These are phyloP conservation scores for Pestalotiopsis sp. DNA, from an alignment of 2,329 filamentous ascomycete species.

Conservation along the genomic window DNA sequence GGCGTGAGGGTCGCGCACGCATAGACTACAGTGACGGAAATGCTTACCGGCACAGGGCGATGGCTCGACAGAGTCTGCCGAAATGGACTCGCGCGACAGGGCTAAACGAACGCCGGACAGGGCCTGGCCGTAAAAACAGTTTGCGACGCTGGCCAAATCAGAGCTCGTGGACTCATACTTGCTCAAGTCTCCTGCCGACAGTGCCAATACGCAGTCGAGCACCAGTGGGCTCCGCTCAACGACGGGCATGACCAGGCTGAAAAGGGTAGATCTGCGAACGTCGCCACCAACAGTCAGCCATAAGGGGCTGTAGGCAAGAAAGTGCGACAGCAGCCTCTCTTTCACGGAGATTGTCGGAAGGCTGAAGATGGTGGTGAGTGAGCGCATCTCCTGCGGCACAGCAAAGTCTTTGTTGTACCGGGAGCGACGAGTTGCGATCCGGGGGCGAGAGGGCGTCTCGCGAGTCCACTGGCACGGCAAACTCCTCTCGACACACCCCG, in stretches of 20 bases:
- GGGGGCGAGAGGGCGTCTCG: background rate
- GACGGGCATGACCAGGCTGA: background rate
- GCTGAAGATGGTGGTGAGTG: background rate
- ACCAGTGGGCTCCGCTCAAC: background rate
- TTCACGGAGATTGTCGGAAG: background rate
- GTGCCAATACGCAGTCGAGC: background rate
- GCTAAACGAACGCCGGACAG: background rate
- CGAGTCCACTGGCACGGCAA: background rate
- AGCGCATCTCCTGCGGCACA: background rate
- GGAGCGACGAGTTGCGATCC: background rate
- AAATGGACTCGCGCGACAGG: background rate
- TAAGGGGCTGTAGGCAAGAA: background rate
- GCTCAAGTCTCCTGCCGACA: background rate
- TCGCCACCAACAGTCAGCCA: background rate
- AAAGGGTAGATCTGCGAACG: background rate
- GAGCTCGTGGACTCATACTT: background rate
- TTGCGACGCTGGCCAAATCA: background rate
- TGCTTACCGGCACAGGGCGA: background rate
- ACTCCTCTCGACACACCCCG: background rate
- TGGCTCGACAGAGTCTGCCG: background rate
- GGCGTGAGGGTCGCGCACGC: background rate
- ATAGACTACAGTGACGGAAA: background rate
- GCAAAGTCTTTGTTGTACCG: background rate
- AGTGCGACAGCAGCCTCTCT: background rate
- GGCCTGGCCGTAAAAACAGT: background rate